A percentile compares a stretch with the other conserved stretches of the same genome.
phyloP scores from a whole-genome alignment of 2,329 filamentous ascomycete species.

The Colletotrichum sp. region DNA sequence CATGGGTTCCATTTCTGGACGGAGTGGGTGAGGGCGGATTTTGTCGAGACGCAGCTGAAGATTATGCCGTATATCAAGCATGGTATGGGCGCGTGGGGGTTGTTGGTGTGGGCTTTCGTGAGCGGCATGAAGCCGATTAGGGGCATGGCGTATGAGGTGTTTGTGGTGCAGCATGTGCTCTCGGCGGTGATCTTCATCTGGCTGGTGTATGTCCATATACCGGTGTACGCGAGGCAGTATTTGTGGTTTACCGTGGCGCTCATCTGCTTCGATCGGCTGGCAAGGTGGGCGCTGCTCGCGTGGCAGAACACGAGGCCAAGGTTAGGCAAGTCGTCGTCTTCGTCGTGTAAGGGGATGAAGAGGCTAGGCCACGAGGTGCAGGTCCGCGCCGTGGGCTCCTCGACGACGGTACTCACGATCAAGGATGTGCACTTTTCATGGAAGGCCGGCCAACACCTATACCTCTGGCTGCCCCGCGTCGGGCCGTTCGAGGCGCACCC shows the following conservation, averaged over 20 bases:
- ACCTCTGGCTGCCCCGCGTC: conserved; percentile 63
- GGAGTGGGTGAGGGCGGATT: conserved; percentile 66
- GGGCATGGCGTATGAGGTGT: conserved; percentile 72
- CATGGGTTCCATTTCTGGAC: conserved; percentile 74
- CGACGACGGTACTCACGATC: conserved; percentile 63
- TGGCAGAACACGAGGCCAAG: conserved; percentile 58
- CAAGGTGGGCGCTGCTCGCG: conserved; percentile 51
- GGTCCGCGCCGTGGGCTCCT: conserved; percentile 52
- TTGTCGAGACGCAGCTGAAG: conserved; percentile 62
- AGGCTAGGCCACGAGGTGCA: conserved; percentile 59
- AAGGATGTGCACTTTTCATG: conserved; percentile 65
- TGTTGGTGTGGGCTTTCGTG: conserved; percentile 70
- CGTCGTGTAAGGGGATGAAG: conserved; percentile 51
- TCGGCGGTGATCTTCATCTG: conserved; percentile 67
- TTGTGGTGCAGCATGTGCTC: conserved; percentile 71
- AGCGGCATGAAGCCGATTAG: conserved; percentile 69
- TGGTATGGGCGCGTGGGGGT: conserved; percentile 69
- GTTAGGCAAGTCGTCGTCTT: conserved; percentile 36
- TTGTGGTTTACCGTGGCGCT: conserved; percentile 71
- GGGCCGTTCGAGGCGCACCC: conserved; percentile 63
- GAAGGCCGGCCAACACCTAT: conserved; percentile 65
- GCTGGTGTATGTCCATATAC: conserved; percentile 68
- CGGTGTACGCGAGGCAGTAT: conserved; percentile 62
- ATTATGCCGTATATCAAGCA: conserved; percentile 62
- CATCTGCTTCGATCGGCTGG: conserved; percentile 66